Evolutionary conservation across 176 grass and related monocot species (phyloP).

Genomic region (Phyllostachys edulis): DNA sequence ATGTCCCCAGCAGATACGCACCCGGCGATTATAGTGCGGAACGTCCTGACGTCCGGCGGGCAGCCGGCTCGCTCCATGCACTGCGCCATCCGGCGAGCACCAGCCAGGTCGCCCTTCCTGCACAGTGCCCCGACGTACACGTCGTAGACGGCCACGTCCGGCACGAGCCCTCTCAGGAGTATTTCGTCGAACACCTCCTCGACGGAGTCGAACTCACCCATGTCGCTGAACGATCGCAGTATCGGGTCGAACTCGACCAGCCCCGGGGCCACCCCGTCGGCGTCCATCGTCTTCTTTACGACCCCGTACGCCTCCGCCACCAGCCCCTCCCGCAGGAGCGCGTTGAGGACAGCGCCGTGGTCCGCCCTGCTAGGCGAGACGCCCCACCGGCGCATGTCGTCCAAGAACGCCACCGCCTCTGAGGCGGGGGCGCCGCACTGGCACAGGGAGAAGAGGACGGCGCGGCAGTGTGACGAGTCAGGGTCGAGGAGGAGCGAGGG

Average conservation of each 20-base stretch:
- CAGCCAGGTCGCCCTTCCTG: background rate
- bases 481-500: conserved; percentile 22
- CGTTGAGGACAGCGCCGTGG: conserved; percentile 35
- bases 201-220: conserved; percentile 43
- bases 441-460: conserved; percentile 35
- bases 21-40: conserved; percentile 35
- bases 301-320: conserved; percentile 46
- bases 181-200: conserved; percentile 45
- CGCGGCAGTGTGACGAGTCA: conserved; percentile 1
- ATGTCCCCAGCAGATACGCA: conserved; percentile 29
- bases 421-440: background rate
- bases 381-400: conserved; percentile 57
- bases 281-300: conserved; percentile 46
- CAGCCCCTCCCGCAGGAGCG: conserved; percentile 45
- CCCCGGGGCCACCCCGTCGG: conserved; percentile 31
- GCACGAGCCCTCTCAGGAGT: background rate
- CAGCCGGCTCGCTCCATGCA: conserved; percentile 58
- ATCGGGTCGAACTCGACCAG: conserved; percentile 25
- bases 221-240: conserved; percentile 44
- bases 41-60: conserved; percentile 34
- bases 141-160: too few relatives aligned
- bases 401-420: background rate
- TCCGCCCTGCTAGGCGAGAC: conserved; percentile 21
- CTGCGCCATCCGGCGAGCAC: too few relatives aligned
- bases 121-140: background rate